Percentiles rank a stretch among this genome's conserved stretches.
These are phyloP conservation scores for Mangifera indica DNA, from an alignment of 345 rosid genomes.

Conservation along the genomic window DNA sequence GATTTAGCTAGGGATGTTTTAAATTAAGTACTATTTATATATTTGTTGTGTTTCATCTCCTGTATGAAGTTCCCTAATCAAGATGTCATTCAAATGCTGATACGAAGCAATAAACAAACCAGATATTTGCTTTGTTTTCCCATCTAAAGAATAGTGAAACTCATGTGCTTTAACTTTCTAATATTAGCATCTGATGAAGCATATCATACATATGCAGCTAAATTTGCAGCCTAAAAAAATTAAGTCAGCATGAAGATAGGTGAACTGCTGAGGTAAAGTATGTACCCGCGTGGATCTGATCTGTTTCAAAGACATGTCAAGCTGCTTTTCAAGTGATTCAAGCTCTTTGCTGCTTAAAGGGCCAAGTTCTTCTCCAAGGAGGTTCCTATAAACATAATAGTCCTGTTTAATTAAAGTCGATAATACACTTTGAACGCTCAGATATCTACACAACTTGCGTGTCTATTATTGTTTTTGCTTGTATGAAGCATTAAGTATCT, in stretches of 20 bases:
- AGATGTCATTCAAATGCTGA: too few species aligned
- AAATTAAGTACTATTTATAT: too few species aligned
- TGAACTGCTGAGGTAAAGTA: conserved; percentile 6
- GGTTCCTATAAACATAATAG: conserved; percentile 47
- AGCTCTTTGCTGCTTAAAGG: conserved; percentile 85
- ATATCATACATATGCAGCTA: too few species aligned
- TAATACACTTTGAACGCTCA: not conserved
- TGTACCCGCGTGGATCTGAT: conserved; percentile 81
- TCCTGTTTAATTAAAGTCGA: not conserved
- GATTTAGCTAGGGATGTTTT: not conserved
- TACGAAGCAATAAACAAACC: too few species aligned
- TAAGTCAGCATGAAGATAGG: not conserved
- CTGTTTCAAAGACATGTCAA: conserved; percentile 86
- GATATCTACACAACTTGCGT: not conserved
- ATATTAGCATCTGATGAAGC: not conserved
- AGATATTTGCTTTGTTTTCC: too few species aligned
- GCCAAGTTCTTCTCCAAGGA: conserved; percentile 88
- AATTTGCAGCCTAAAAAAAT: too few species aligned
- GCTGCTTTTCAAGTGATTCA: conserved; percentile 93
- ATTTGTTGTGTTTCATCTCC: too few species aligned
- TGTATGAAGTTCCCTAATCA: too few species aligned
- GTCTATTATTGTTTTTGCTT: not conserved
- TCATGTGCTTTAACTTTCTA: not conserved
- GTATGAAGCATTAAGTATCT: not conserved
- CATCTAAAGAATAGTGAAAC: too few species aligned